Base-by-base conservation (phyloP, 306 rosid genomes). In the Rosa lucieae region DNA sequence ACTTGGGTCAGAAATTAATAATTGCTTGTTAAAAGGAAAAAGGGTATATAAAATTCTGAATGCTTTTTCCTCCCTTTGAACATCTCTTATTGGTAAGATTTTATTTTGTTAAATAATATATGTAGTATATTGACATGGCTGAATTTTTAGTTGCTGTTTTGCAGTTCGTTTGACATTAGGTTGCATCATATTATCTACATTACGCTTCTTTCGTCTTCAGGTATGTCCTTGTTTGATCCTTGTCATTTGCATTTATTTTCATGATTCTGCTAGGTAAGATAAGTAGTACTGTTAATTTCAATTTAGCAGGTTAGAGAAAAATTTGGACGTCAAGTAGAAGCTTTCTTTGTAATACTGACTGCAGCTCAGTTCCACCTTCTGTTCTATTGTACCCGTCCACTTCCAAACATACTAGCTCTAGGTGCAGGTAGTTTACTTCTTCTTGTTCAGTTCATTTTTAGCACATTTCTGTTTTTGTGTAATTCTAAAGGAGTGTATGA, bases 261-360 rank as follows among this genome's bases (percentile, higher is more conserved):
- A 32, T 29, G 79, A 61, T 46, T 59, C 6, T 5, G 67, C 18
- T 75, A 40, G 46, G 32, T 26, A 29, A 66, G 35, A 49, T 52
- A 14, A 53, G 67, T 68, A 52, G 21, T 29, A 53, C 26, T 55
- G 49, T 55, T 10, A 35, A 43, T 81, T 72, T 79, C 63, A 9
- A 26, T 55, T 84, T 17, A 79, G 84, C 90, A 94, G 97, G 86
- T 91, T 78, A 88, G 87, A 82, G 79, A 82, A 77, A 89, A 83
- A 85, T 94, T 91, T 85, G 97, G 99, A 55, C 87, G 78, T 80
- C 99, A 92, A 75, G 97, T 94, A 51, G 99, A 94, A 89, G 89
- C 97, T 70, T 92, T 92, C 87, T 91, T 87, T 84, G 92, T 85
- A 70, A 86, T 94, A 77, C 73, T 94, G 21, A 89, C 95, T 52